phyloP scores from a whole-genome alignment of 2,329 filamentous ascomycete species.

The Colletotrichum sp. region DNA sequence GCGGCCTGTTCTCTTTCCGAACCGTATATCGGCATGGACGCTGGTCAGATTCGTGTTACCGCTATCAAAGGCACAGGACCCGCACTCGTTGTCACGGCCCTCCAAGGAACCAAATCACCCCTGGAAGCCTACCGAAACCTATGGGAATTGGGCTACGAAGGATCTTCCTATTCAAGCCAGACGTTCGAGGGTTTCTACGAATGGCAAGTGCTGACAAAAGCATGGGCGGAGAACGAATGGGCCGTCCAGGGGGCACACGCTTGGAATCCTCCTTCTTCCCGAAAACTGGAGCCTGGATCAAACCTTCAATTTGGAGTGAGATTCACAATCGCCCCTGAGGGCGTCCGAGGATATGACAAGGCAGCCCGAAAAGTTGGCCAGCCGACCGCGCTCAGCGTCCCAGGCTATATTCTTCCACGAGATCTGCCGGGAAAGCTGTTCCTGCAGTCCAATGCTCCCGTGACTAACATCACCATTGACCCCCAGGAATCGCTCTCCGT shows the following conservation, averaged over 20 bases:
- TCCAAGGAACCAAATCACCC: slow-evolving; percentile 31
- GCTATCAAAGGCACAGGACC: slow-evolving; percentile 56
- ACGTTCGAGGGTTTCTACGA: slow-evolving; percentile 67
- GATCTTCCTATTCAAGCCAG: slow-evolving; percentile 53
- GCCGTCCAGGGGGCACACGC: slow-evolving; percentile 35
- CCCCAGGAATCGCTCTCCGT: slow-evolving; percentile 37
- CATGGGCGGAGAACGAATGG: slow-evolving; percentile 64
- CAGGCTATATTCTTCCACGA: too few species aligned
- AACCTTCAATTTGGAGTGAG: slow-evolving; percentile 52
- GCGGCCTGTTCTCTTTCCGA: slow-evolving; percentile 59
- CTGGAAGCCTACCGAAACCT: slow-evolving; percentile 55
- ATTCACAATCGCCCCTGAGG: neutral
- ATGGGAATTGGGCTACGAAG: slow-evolving; percentile 49
- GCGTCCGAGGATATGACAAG: neutral
- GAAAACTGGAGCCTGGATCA: slow-evolving; percentile 47
- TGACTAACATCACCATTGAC: slow-evolving; percentile 46
- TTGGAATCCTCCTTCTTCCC: slow-evolving; percentile 61
- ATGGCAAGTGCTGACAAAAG: slow-evolving; percentile 60
- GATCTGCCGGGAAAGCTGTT: too few species aligned
- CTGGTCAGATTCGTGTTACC: slow-evolving; percentile 59
- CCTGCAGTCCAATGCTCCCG: too few species aligned
- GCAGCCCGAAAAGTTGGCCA: too few species aligned
- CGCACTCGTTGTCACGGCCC: slow-evolving; percentile 58
- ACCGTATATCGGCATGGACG: slow-evolving; percentile 64
- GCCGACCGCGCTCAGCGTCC: too few species aligned